Percentiles rank a stretch among this genome's conserved stretches.
Evolutionary conservation across 306 rosid genomes (phyloP).

Genomic region (Urtica urens): DNA sequence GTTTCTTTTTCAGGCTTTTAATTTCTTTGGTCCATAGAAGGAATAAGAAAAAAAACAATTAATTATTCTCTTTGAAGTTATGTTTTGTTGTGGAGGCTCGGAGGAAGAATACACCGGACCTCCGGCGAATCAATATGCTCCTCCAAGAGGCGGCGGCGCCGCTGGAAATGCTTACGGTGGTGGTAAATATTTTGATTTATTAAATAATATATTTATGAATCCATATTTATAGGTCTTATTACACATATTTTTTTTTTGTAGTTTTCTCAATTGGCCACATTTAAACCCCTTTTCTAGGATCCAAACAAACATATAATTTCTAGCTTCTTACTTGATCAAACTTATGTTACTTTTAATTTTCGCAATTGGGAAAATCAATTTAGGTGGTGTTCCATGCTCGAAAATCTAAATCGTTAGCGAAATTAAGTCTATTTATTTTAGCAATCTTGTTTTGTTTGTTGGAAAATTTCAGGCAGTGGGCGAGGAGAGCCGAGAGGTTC

Average conservation of each 20-base stretch:
- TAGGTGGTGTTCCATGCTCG: too few species aligned
- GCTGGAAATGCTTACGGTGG: slow-evolving; percentile 46
- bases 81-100: slow-evolving; percentile 76
- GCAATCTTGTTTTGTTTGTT: too few species aligned
- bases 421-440: too few species aligned
- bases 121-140: slow-evolving; percentile 58
- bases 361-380: too few species aligned
- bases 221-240: too few species aligned
- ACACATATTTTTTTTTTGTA: too few species aligned
- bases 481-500: slow-evolving; percentile 83
- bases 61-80: slow-evolving; percentile 40
- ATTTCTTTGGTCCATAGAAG: not conserved
- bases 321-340: too few species aligned
- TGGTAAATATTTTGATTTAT: slow-evolving; percentile 1
- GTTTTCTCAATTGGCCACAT: too few species aligned
- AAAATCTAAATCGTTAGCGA: too few species aligned
- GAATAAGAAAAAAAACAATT: slow-evolving; percentile 2
- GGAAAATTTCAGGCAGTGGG: slow-evolving; percentile 30
- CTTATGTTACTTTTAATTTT: too few species aligned
- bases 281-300: too few species aligned
- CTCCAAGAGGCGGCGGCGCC: slow-evolving; percentile 58
- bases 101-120: slow-evolving; percentile 67
- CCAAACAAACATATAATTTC: too few species aligned
- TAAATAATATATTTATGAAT: not conserved
- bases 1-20: slow-evolving; percentile 29